phyloP scores from a whole-genome alignment of 305 asterid species.

The Fraxinus sp. region DNA sequence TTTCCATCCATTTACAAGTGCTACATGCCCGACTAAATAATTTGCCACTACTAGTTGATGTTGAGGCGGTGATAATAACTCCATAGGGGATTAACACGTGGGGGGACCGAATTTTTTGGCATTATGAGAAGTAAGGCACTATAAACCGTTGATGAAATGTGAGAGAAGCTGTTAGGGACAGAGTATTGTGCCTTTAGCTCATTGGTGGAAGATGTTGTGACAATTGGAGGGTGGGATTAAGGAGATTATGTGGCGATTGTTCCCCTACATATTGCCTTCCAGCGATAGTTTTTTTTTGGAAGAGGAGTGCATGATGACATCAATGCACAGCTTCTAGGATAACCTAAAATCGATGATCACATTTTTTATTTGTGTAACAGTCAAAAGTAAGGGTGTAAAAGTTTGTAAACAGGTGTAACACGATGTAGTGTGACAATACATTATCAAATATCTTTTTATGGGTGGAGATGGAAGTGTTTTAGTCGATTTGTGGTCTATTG shows the following conservation, averaged over 20 bases:
- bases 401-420: neutral
- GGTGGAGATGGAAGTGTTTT: neutral
- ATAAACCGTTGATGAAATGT: neutral
- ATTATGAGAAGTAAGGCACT: neutral
- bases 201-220: neutral
- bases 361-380: too few relatives aligned
- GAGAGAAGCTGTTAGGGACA: neutral
- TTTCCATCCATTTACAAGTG: neutral
- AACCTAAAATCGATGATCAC: neutral
- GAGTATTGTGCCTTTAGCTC: neutral
- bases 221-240: neutral
- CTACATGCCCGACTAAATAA: neutral
- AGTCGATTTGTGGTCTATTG: too few relatives aligned
- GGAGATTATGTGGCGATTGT: neutral
- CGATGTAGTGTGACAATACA: neutral
- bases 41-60: neutral
- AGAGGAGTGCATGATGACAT: neutral
- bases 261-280: neutral
- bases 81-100: neutral
- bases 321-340: neutral
- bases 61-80: neutral
- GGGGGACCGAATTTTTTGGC: too few relatives aligned
- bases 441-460: too few relatives aligned
- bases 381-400: too few relatives aligned
- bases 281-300: too few relatives aligned